Evolutionary conservation across 163 green algal genomes (phyloP).

Genomic region (Chlorella variabilis): DNA sequence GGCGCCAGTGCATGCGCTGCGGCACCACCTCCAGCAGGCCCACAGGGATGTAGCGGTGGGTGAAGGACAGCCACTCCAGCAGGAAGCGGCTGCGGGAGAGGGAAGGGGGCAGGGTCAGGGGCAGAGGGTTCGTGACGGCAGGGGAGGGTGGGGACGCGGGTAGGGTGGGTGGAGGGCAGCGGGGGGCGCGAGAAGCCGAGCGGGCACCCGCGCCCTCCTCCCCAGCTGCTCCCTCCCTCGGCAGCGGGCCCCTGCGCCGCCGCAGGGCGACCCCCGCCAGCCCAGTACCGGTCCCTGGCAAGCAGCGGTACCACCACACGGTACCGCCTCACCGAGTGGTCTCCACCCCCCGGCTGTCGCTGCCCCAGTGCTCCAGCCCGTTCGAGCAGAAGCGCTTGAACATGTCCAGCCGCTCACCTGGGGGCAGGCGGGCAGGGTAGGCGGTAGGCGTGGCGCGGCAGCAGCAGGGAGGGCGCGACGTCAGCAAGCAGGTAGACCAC

Average conservation of each 20-base stretch:
- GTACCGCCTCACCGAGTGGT: conserved; percentile 66
- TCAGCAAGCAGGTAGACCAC: no score
- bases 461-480: no score
- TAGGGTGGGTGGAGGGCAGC: background rate
- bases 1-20: conserved; percentile 81
- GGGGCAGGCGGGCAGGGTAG: background rate
- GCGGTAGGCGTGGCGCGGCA: background rate
- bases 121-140: background rate
- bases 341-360: conserved; percentile 90
- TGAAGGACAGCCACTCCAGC: conserved; percentile 96
- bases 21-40: conserved; percentile 92
- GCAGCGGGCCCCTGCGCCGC: no score
- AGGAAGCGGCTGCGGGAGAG: conserved; percentile 80
- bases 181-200: background rate
- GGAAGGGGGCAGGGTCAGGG: background rate
- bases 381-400: conserved; percentile 76
- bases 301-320: no score
- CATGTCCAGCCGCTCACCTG: conserved; percentile 89
- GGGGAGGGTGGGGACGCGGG: background rate
- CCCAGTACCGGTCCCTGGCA: no score
- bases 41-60: conserved; percentile 93
- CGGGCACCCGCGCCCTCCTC: no score
- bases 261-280: no score
- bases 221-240: no score
- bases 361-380: conserved; percentile 96